These are phyloP conservation scores for Penicillium paxilli DNA, from an alignment of 495 filamentous ascomycete species.

Conservation along the genomic window DNA sequence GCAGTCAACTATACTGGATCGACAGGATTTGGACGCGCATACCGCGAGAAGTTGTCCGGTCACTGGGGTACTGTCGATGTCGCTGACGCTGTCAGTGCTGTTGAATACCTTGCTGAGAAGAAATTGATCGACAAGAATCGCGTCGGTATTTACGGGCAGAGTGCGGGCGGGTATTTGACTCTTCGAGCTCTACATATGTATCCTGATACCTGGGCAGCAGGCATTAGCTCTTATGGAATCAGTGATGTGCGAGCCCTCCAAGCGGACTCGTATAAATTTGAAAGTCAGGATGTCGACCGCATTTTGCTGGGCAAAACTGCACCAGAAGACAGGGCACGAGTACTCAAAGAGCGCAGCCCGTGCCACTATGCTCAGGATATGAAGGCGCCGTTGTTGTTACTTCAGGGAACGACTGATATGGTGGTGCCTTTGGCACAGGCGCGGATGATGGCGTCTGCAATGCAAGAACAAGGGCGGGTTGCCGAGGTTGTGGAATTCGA, in stretches of 20 bases:
- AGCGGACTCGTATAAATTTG: conserved; percentile 52
- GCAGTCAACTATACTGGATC: conserved; percentile 51
- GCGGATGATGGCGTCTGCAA: conserved; percentile 37
- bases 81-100: conserved; percentile 44
- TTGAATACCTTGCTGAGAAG: conserved; percentile 34
- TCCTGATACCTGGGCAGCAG: conserved; percentile 38
- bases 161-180: conserved; percentile 50
- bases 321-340: conserved; percentile 33
- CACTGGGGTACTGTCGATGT: conserved; percentile 46
- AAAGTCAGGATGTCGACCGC: conserved; percentile 45
- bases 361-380: conserved; percentile 46
- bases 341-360: conserved; percentile 41
- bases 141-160: conserved; percentile 47
- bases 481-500: conserved; percentile 45
- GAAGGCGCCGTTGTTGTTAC: conserved; percentile 42
- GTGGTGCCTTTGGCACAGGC: conserved; percentile 51
- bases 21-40: conserved; percentile 47
- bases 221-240: conserved; percentile 45
- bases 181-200: conserved; percentile 39
- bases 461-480: conserved; percentile 35
- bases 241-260: conserved; percentile 40
- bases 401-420: conserved; percentile 48
- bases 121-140: conserved; percentile 33
- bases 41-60: conserved; percentile 42
- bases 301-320: conserved; percentile 32